These are phyloP conservation scores for Neonectria coccinea DNA, from an alignment of 2,329 filamentous ascomycete genomes.

Conservation along the genomic window DNA sequence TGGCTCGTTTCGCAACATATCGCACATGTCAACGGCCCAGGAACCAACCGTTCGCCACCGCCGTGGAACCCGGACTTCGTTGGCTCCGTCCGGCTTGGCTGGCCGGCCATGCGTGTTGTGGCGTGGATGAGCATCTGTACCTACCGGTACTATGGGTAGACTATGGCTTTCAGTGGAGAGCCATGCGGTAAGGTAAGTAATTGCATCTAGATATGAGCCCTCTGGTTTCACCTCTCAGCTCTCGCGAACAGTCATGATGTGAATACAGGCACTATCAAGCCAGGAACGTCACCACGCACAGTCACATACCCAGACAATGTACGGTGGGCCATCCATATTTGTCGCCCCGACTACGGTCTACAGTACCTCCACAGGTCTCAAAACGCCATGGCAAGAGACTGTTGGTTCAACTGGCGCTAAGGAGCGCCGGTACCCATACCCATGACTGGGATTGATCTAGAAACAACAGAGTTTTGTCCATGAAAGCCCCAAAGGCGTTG, in stretches of 20 bases:
- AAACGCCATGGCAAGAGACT: slow-evolving; percentile 9
- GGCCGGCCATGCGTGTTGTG: slow-evolving; percentile 7
- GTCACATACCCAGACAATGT: neutral
- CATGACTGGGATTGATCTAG: slow-evolving; percentile 26
- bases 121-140: neutral
- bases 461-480: slow-evolving; percentile 27
- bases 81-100: slow-evolving; percentile 15
- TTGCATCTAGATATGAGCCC: neutral
- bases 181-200: neutral
- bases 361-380: neutral
- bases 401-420: slow-evolving; percentile 8
- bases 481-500: slow-evolving; percentile 17
- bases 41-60: slow-evolving; percentile 36
- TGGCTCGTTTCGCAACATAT: slow-evolving; percentile 21
- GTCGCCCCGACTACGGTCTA: neutral
- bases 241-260: neutral
- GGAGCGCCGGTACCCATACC: slow-evolving; percentile 3
- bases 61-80: slow-evolving; percentile 33
- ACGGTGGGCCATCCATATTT: neutral
- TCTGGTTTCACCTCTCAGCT: slow-evolving; percentile 5
- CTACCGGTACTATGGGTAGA: neutral
- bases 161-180: slow-evolving; percentile 1
- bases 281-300: no score
- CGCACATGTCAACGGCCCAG: slow-evolving; percentile 39
- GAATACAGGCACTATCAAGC: neutral